A percentile compares a stretch with the other conserved stretches of the same genome.
phyloP scores from a whole-genome alignment of 345 rosid genomes.

The Mangifera indica region DNA sequence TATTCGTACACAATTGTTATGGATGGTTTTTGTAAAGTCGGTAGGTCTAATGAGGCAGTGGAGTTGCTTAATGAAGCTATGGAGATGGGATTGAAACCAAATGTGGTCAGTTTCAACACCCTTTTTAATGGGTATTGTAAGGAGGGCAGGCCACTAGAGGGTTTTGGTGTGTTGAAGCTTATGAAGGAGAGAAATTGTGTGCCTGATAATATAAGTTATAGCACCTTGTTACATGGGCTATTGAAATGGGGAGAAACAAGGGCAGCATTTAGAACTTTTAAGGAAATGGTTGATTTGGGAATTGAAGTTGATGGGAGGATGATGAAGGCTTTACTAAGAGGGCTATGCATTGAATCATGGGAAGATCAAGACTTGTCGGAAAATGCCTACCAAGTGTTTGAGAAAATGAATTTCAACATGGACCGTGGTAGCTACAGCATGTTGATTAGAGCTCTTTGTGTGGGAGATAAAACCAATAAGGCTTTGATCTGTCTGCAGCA shows the following conservation, averaged over 20 bases:
- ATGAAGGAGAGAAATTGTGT: slow-evolving; percentile 51
- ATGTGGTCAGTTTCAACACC: slow-evolving; percentile 52
- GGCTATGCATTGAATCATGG: slow-evolving; percentile 40
- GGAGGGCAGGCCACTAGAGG: slow-evolving; percentile 55
- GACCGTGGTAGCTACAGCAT: slow-evolving; percentile 30
- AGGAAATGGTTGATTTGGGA: slow-evolving; percentile 46
- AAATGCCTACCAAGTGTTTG: slow-evolving; percentile 46
- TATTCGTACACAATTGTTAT: slow-evolving; percentile 56
- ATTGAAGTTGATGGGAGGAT: slow-evolving; percentile 42
- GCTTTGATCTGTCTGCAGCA: slow-evolving; percentile 32
- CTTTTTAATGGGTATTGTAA: slow-evolving; percentile 54
- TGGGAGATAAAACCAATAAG: slow-evolving; percentile 35
- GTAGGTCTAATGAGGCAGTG: slow-evolving; percentile 63
- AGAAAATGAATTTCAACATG: slow-evolving; percentile 34
- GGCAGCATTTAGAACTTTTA: slow-evolving; percentile 36
- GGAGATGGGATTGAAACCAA: slow-evolving; percentile 43
- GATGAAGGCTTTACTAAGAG: slow-evolving; percentile 42
- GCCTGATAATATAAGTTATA: slow-evolving; percentile 52
- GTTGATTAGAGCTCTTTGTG: slow-evolving; percentile 36
- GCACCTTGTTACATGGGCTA: slow-evolving; percentile 51
- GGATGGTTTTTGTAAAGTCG: slow-evolving; percentile 79
- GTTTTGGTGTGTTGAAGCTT: slow-evolving; percentile 44
- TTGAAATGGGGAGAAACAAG: slow-evolving; percentile 47
- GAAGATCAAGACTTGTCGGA: slow-evolving; percentile 33
- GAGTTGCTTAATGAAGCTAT: slow-evolving; percentile 57